Evolutionary conservation across 176 grass and related monocot species (phyloP).

Genomic region (Olyra latifolia): DNA sequence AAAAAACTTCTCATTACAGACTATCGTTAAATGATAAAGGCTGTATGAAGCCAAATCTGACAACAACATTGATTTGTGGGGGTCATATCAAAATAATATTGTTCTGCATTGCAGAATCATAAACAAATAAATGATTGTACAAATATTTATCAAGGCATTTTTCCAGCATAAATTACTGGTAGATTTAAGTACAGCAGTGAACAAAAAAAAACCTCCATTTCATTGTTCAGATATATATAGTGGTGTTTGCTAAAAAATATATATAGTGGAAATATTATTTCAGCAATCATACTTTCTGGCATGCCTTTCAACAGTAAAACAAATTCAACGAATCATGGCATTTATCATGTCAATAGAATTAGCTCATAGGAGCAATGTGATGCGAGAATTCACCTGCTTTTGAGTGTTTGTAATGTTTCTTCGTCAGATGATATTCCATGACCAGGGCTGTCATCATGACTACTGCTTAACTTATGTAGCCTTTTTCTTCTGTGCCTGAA

Average conservation of each 20-base stretch:
- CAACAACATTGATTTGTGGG: neutral
- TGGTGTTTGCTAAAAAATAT: no score
- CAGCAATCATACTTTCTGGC: neutral
- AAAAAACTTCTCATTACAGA: neutral
- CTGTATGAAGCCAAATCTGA: neutral
- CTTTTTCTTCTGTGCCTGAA: conserved; percentile 60
- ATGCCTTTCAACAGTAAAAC: neutral
- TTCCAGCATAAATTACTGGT: neutral
- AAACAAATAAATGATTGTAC: neutral
- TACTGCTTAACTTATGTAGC: conserved; percentile 19
- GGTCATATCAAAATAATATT: neutral
- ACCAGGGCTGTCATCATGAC: conserved; percentile 32
- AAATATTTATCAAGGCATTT: conserved; percentile 11
- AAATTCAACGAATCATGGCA: neutral
- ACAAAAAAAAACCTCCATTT: conserved; percentile 1
- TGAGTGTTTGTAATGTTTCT: conserved; percentile 63
- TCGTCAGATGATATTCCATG: conserved; percentile 56
- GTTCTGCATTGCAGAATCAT: conserved; percentile 4
- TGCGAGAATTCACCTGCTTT: conserved; percentile 47
- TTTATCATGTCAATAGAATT: conserved; percentile 21
- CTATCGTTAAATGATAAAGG: conserved; percentile 8
- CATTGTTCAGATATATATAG: neutral
- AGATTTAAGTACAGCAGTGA: neutral
- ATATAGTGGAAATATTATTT: neutral
- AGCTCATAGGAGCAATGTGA: conserved; percentile 16